Percentiles rank a stretch among this genome's conserved stretches.
phyloP scores from a whole-genome alignment of 495 filamentous ascomycete species.

The Hypoxylon perforatum region DNA sequence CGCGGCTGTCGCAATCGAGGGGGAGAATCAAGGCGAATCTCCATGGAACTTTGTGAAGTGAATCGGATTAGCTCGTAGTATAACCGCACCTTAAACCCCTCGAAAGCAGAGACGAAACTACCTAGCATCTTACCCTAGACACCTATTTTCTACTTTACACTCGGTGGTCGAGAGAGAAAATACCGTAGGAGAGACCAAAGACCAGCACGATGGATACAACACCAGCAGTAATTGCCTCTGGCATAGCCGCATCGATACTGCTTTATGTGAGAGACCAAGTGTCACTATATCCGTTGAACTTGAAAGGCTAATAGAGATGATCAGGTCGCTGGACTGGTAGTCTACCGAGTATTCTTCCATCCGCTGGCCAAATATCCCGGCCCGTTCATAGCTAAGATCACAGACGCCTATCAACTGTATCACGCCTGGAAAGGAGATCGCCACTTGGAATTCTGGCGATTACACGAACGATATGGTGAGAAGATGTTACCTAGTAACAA shows the following conservation, averaged over 20 bases:
- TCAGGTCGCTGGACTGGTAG: conserved; percentile 44
- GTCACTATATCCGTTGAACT: background rate
- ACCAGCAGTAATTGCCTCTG: conserved; percentile 12
- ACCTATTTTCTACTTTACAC: no score
- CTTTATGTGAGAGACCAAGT: conserved; percentile 34
- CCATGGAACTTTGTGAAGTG: no score
- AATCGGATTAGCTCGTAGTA: no score
- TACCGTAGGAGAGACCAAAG: background rate
- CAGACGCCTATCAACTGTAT: conserved; percentile 65
- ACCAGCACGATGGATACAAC: background rate
- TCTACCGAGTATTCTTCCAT: conserved; percentile 70
- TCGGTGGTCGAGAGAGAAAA: background rate
- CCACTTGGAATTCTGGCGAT: conserved; percentile 67
- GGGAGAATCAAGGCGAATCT: no score
- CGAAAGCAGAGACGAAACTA: no score
- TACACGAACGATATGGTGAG: conserved; percentile 68
- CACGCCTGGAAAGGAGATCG: conserved; percentile 69
- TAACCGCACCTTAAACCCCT: no score
- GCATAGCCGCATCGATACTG: conserved; percentile 25
- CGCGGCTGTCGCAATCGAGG: background rate
- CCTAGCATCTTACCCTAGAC: no score
- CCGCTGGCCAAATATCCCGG: conserved; percentile 75
- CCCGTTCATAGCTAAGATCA: conserved; percentile 67
- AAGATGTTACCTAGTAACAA: background rate
- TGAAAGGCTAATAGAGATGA: conserved; percentile 19